A percentile compares a stretch with the other conserved stretches of the same genome.
These are phyloP conservation scores for Enterocytospora artemiae DNA, from an alignment of 371 early-diverging fungal species.

Conservation along the genomic window DNA sequence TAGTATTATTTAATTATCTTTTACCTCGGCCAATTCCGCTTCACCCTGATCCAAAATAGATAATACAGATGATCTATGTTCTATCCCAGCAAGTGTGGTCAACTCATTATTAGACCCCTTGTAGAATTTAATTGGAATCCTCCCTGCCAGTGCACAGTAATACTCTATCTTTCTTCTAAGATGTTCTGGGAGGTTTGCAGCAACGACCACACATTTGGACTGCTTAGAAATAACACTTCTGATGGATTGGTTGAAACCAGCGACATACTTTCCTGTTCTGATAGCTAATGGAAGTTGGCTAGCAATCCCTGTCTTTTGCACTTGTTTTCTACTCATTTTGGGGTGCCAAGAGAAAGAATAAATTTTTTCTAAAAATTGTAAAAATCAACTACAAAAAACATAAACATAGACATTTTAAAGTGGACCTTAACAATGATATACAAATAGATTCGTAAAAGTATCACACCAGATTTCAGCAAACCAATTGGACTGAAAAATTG, in stretches of 20 bases:
- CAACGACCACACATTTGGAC: slow-evolving; percentile 54
- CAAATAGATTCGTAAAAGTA: too few relatives aligned
- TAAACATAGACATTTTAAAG: background rate
- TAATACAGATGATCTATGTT: slow-evolving; percentile 56
- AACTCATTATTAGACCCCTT: slow-evolving; percentile 57
- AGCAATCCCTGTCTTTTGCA: slow-evolving; percentile 28
- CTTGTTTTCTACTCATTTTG: slow-evolving; percentile 29
- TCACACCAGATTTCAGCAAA: too few relatives aligned
- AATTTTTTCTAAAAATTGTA: background rate
- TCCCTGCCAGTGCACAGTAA: slow-evolving; percentile 55
- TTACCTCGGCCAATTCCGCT: slow-evolving; percentile 45
- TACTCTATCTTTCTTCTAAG: slow-evolving; percentile 56
- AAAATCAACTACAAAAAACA: background rate
- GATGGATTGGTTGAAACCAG: slow-evolving; percentile 55
- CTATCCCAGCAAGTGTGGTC: slow-evolving; percentile 42
- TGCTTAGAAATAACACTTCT: slow-evolving; percentile 45
- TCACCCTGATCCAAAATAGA: slow-evolving; percentile 58
- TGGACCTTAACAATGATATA: too few relatives aligned
- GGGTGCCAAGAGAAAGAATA: background rate
- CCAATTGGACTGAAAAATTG: too few relatives aligned
- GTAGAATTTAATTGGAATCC: slow-evolving; percentile 55
- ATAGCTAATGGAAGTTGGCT: slow-evolving; percentile 57
- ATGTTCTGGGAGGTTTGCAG: slow-evolving; percentile 52
- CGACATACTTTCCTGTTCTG: slow-evolving; percentile 56
- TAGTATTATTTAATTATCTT: background rate